Conservation (phyloP, 2,329 filamentous ascomycete genomes). For the Colletotrichum filicis region DNA sequence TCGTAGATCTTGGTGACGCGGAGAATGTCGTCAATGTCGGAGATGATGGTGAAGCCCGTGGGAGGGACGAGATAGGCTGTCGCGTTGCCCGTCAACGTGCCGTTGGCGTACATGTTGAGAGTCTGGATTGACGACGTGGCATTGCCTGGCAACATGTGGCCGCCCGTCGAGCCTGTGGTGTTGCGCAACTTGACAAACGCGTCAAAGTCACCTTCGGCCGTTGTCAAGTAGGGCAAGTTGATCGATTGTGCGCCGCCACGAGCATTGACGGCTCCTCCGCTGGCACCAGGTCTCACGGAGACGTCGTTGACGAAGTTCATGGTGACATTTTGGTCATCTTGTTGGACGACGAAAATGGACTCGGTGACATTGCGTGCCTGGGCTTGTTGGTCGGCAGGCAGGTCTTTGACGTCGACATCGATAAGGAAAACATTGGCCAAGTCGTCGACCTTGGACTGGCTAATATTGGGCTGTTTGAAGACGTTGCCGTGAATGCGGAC, state of each 20-base stretch:
- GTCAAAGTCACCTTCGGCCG: conserved; percentile 77
- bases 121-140: conserved; percentile 73
- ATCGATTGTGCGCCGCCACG: conserved; percentile 72
- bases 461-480: conserved; percentile 81
- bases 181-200: conserved; percentile 73
- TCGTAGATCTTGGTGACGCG: conserved; percentile 85
- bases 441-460: conserved; percentile 71
- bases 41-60: conserved; percentile 76
- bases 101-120: conserved; percentile 74
- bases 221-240: conserved; percentile 73
- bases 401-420: conserved; percentile 68
- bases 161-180: conserved; percentile 59
- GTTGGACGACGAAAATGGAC: conserved; percentile 81
- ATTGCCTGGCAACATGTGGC: conserved; percentile 70
- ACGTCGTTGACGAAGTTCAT: conserved; percentile 65
- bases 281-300: conserved; percentile 61
- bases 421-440: conserved; percentile 79
- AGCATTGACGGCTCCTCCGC: conserved; percentile 62
- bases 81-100: conserved; percentile 74
- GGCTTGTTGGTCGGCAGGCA: conserved; percentile 68
- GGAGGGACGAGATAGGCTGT: conserved; percentile 82
- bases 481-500: conserved; percentile 82
- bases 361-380: conserved; percentile 80
- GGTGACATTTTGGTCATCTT: conserved; percentile 70
- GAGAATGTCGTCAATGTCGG: conserved; percentile 84